Base-by-base conservation (phyloP, 2,329 filamentous ascomycete genomes). In the Colletotrichum liriopes region DNA sequence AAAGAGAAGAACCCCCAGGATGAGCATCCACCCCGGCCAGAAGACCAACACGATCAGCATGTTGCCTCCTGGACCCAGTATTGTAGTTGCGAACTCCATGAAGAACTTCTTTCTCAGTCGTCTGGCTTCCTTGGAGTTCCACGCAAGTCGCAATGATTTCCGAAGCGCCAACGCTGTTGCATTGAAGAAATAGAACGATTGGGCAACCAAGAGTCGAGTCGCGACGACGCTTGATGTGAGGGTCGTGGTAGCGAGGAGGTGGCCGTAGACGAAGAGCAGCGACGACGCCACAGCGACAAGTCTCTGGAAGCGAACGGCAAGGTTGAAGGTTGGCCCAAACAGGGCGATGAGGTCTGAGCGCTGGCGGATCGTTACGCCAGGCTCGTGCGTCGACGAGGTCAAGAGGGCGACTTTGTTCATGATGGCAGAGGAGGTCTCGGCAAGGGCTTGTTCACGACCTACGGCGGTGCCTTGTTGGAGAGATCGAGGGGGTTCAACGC, bases 1-100 rank as follows among this genome's bases (percentile, higher is more conserved):
- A 3, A 77, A 77, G 74, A 82, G 80, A 1, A 78, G 72, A n/a
- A 78, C 74, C 8, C 82, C 78, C 2, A 77, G 85, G 39, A 90
- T 71, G 37, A 89, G 72, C 71, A 84, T 79, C 88, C 88, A 90
- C 0, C 88, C 88, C 0, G 88, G 88, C 88, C 88, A 90, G 74
- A 90, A 87, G 73, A 90, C 73, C 71, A 89, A 56, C 41, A 89
- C 77, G 72, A 86, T 82, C 67, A 90, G 56, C 39, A 79, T 76
- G 73, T 89, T 89, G 6, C 83, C 84, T 32, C 85, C 83, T 7
- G 84, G 82, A 4, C 88, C 87, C 29, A 90, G 82, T 47, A 90
- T 80, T 61, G 86, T 82, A 60, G 85, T 80, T 69, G 84, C 86
- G 67, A 90, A 84, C 77, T 90, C 88, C 74, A 86, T 86, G 67